These are phyloP conservation scores for Edaphochlamys debaryana DNA, from an alignment of 139 green algal genomes.

Conservation along the genomic window DNA sequence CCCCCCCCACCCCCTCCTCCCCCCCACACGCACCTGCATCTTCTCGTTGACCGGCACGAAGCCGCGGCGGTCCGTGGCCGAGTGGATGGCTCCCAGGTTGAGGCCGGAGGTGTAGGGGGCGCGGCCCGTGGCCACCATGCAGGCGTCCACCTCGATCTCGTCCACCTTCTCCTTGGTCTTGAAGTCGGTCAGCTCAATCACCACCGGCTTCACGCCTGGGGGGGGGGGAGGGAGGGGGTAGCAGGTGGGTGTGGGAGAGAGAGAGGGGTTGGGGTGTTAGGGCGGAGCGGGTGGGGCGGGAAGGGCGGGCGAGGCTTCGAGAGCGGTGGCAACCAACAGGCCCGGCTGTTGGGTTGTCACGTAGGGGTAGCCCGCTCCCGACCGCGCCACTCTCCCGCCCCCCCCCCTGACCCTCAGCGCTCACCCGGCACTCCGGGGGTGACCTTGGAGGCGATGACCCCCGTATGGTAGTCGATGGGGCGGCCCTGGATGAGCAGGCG, in stretches of 20 bases:
- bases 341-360: too few species aligned
- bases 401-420: neutral
- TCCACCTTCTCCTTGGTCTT: conserved; percentile 98
- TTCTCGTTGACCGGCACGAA: conserved; percentile 96
- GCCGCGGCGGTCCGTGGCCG: conserved; percentile 88
- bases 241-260: too few species aligned
- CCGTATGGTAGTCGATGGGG: conserved; percentile 96
- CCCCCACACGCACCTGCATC: conserved; percentile 91
- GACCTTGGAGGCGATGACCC: conserved; percentile 88
- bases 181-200: conserved; percentile 98
- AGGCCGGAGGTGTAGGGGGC: conserved; percentile 78
- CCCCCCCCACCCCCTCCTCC: too few species aligned
- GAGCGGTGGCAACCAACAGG: too few species aligned
- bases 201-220: conserved; percentile 92
- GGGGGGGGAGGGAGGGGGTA: too few species aligned
- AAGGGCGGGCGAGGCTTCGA: too few species aligned
- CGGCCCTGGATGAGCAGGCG: conserved; percentile 93
- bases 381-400: too few species aligned
- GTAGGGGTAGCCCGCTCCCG: too few species aligned
- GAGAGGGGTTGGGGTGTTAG: too few species aligned
- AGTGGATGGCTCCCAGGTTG: conserved; percentile 80
- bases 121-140: conserved; percentile 93
- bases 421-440: conserved; percentile 73
- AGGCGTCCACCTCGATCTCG: conserved; percentile 93
- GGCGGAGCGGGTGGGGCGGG: neutral